Evolutionary conservation across 2,329 filamentous ascomycete genomes (phyloP).

Genomic region (Exserohilum turcica): DNA sequence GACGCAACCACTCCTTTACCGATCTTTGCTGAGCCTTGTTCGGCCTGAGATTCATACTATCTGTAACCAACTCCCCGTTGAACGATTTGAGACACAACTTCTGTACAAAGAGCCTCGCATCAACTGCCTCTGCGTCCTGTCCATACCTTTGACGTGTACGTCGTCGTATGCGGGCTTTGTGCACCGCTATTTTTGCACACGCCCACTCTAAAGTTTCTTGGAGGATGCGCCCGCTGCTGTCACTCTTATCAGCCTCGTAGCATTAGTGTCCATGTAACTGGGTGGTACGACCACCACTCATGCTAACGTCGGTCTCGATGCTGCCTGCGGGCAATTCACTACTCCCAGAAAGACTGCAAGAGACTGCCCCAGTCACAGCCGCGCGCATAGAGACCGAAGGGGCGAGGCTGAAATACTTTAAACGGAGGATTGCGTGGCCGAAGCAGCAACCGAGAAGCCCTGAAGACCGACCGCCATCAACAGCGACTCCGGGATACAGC

Average conservation of each 20-base stretch:
- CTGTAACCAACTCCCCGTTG: not conserved
- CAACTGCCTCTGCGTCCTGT: not conserved
- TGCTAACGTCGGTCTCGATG: constrained; percentile 9
- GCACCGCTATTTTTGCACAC: not conserved
- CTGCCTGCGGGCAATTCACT: constrained; percentile 24
- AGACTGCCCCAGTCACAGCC: not conserved
- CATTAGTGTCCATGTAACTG: not conserved
- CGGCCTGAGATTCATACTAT: not conserved
- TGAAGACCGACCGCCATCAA: constrained; percentile 14
- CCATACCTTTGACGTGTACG: not conserved
- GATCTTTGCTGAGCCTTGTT: not conserved
- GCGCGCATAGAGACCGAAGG: constrained; percentile 7
- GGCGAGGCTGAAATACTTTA: constrained; percentile 19
- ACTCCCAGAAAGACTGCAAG: constrained; percentile 26
- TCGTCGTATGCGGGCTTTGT: not conserved
- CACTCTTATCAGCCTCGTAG: not conserved
- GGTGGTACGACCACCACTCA: not conserved
- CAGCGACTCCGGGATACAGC: constrained; percentile 11
- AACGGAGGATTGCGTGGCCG: constrained; percentile 16
- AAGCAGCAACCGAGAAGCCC: constrained; percentile 6
- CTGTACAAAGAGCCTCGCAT: not conserved
- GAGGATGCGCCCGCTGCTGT: not conserved
- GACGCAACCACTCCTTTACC: constrained; percentile 1
- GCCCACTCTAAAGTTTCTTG: not conserved
- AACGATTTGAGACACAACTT: not conserved